These are phyloP conservation scores for Grigorovia jiainica DNA, from an alignment of 805 yeast species.

Conservation along the genomic window DNA sequence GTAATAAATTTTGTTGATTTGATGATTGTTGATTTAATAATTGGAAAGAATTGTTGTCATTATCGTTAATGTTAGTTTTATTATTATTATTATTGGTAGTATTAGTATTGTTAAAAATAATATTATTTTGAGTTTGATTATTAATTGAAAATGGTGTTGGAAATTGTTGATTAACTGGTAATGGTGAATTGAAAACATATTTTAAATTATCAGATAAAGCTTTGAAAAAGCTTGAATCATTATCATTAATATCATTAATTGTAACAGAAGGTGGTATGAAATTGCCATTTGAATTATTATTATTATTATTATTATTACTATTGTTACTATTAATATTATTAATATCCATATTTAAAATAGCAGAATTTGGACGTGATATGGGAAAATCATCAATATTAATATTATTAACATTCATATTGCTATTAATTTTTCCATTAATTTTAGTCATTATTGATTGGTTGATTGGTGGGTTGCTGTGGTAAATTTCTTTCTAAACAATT, in stretches of 20 bases:
- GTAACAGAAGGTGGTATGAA: background rate
- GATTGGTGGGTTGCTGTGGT: too few species aligned
- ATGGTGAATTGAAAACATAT: conserved; percentile 25
- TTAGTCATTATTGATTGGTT: background rate
- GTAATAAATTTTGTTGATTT: background rate
- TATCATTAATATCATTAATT: conserved; percentile 2
- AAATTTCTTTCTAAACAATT: too few species aligned
- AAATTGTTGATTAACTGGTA: conserved; percentile 25
- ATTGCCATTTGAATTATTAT: background rate
- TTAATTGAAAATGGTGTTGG: conserved; percentile 27
- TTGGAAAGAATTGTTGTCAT: too few species aligned
- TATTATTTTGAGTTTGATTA: background rate
- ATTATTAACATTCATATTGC: background rate
- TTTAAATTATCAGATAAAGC: conserved; percentile 22
- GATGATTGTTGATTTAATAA: background rate
- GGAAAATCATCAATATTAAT: background rate
- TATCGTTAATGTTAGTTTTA: too few species aligned
- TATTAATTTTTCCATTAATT: background rate
- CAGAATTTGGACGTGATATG: background rate
- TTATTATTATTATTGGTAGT: too few species aligned
- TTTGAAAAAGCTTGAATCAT: conserved; percentile 23
- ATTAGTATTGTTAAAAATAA: background rate
- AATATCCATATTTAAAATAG: background rate
- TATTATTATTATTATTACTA: background rate
- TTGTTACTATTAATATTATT: background rate